phyloP scores from a whole-genome alignment of 2,329 filamentous ascomycete species.

The Paecilomyces variotii region DNA sequence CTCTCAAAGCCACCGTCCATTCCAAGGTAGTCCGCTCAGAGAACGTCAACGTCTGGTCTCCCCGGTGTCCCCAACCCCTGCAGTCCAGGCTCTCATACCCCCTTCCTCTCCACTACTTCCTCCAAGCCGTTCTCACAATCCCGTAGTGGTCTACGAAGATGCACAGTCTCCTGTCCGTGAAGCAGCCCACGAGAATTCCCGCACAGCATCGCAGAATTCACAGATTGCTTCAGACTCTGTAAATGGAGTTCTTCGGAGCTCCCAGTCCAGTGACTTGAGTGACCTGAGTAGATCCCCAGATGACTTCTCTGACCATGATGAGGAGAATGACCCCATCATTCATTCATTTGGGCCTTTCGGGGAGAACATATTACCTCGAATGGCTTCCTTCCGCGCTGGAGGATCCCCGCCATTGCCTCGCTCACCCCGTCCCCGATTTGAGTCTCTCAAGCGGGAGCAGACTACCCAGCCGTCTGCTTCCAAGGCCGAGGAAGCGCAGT shows the following conservation, averaged over 20 bases:
- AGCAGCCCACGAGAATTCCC: constrained; percentile 1
- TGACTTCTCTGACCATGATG: constrained; percentile 70
- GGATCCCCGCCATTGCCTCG: constrained; percentile 49
- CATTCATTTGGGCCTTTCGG: constrained; percentile 90
- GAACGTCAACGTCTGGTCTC: constrained; percentile 59
- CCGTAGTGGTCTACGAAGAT: constrained; percentile 65
- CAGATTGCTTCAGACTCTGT: constrained; percentile 25
- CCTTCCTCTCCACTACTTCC: constrained; percentile 36
- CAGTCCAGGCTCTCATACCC: constrained; percentile 38
- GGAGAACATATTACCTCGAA: constrained; percentile 70
- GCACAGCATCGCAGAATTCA: constrained; percentile 23
- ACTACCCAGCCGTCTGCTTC: constrained; percentile 17
- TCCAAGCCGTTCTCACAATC: constrained; percentile 36
- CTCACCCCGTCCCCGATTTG: constrained; percentile 21
- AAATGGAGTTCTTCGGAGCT: constrained; percentile 21
- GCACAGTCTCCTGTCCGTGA: constrained; percentile 47
- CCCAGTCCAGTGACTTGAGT: constrained; percentile 24
- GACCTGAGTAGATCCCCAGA: constrained; percentile 38
- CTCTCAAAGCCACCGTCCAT: constrained; percentile 17
- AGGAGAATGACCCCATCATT: constrained; percentile 90
- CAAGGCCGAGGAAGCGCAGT: constrained; percentile 14
- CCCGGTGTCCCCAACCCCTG: constrained; percentile 65
- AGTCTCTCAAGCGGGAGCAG: constrained; percentile 27
- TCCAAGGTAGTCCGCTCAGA: constrained; percentile 42
- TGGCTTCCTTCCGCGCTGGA: constrained; percentile 66